Base-by-base conservation (phyloP, 306 rosid genomes). In the Quercus variabilis region DNA sequence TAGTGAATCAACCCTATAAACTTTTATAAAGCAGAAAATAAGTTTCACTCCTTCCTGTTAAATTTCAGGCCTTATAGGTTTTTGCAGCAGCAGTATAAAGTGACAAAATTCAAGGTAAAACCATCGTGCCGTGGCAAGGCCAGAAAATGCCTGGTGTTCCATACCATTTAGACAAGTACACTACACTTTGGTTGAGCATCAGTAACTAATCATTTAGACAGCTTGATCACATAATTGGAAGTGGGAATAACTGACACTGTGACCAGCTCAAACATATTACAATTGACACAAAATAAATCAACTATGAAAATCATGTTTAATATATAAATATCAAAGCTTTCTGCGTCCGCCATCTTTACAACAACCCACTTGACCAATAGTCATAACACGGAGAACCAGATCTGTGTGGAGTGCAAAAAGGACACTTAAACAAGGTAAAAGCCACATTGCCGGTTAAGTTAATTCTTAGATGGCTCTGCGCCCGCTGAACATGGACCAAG, bases 341-440 rank as follows among this genome's bases (percentile, higher is more conserved):
- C 76, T 86, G 75, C 90, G 78, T 81, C 83, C 86, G 46, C 94
- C 89, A 84, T 82, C 86, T 84, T 87, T 86, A 87, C 89, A 90
- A 77, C 77, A 89, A 80, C 72, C 82, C 85, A 82, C 84, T 82
- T 65, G 79, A 78, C 82, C 26, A 58, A 43, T 67, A 73, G 83
- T 82, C 69, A 72, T 64, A 55, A 74, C 60, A 56, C 28, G 71
- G 75, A 77, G 74, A 85, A 83, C 81, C 75, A 71, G 79, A 78
- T 56, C 77, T 71, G 54, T 59, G 65, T 78, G 83, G 76, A 78
- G 84, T 76, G 89, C 83, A 84, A 69, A 81, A 82, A 73, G 80
- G 76, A 80, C 14, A 74, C 79, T 80, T 83, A 76, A 88, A 74
- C 81, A 80, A 62, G 52, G 82, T 85, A 78, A 78, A 84, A 43